phyloP scores from a whole-genome alignment of 2,329 filamentous ascomycete genomes.

The Drechslerella dactyloides region DNA sequence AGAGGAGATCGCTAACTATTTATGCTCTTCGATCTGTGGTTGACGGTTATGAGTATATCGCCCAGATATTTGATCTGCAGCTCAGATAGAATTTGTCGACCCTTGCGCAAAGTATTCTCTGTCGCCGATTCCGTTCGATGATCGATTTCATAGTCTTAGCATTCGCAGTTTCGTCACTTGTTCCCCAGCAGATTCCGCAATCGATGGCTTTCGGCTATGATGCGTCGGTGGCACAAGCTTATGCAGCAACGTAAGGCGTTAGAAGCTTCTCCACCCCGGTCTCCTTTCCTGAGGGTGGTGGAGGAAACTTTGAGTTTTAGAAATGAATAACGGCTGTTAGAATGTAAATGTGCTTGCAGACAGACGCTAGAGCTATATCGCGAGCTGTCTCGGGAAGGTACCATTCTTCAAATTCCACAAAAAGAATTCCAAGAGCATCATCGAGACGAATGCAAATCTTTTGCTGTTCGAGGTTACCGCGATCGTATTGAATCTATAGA shows the following conservation, averaged over 20 bases:
- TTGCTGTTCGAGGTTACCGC: slow-evolving; percentile 3
- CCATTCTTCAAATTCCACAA: not conserved
- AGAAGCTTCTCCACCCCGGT: not conserved
- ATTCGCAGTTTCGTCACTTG: not conserved
- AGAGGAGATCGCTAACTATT: slow-evolving; percentile 27
- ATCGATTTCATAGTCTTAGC: not conserved
- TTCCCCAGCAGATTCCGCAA: not conserved
- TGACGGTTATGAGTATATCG: no score
- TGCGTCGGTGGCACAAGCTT: not conserved
- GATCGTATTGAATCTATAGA: no score
- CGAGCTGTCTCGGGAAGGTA: not conserved
- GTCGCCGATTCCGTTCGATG: not conserved
- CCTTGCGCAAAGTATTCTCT: not conserved
- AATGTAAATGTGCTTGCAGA: not conserved
- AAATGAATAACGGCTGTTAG: not conserved
- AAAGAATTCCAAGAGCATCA: not conserved
- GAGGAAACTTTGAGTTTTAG: not conserved
- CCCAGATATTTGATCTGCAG: no score
- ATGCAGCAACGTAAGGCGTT: not conserved
- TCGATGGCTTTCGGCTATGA: not conserved
- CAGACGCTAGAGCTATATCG: not conserved
- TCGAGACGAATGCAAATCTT: not conserved
- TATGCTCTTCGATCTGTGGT: slow-evolving; percentile 13
- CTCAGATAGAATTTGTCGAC: no score
- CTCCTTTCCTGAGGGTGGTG: not conserved